Percentiles rank a stretch among this genome's conserved stretches.
These are phyloP conservation scores for Trypanosoma caninum DNA, from an alignment of 208 protist genomes.

Conservation along the genomic window DNA sequence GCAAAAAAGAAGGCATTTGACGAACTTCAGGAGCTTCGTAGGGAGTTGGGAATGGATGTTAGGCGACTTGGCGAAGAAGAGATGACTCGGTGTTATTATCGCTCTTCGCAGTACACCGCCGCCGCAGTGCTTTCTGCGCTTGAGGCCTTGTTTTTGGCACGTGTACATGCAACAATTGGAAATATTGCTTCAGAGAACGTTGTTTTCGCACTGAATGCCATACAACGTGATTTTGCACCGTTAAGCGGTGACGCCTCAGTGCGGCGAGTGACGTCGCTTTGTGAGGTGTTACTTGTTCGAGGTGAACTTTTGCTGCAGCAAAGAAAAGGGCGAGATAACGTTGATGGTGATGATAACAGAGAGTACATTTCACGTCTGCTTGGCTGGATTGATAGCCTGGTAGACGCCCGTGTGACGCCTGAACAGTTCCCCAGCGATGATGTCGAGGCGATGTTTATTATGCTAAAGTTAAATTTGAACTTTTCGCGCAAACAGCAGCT, in stretches of 20 bases:
- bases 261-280: conserved; percentile 53
- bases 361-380: background rate
- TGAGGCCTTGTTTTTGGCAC: conserved; percentile 73
- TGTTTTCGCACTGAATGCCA: conserved; percentile 44
- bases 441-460: conserved; percentile 23
- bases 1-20: conserved; percentile 77
- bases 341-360: background rate
- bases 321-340: background rate
- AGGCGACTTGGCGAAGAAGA: conserved; percentile 57
- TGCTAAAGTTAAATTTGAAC: conserved; percentile 3
- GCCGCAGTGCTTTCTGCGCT: conserved; percentile 58
- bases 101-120: conserved; percentile 53
- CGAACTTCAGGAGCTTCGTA: conserved; percentile 64
- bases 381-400: conserved; percentile 23
- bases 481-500: background rate
- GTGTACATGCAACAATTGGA: conserved; percentile 69
- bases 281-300: conserved; percentile 61
- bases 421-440: conserved; percentile 21
- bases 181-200: conserved; percentile 63
- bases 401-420: conserved; percentile 20
- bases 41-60: conserved; percentile 70
- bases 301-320: conserved; percentile 39
- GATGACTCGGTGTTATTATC: conserved; percentile 65
- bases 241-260: conserved; percentile 48
- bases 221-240: conserved; percentile 64